Percentiles rank a stretch among this genome's conserved stretches.
Conservation (phyloP, 768 basidiomycete genomes). For the Psilocybe subaeruginosa region DNA sequence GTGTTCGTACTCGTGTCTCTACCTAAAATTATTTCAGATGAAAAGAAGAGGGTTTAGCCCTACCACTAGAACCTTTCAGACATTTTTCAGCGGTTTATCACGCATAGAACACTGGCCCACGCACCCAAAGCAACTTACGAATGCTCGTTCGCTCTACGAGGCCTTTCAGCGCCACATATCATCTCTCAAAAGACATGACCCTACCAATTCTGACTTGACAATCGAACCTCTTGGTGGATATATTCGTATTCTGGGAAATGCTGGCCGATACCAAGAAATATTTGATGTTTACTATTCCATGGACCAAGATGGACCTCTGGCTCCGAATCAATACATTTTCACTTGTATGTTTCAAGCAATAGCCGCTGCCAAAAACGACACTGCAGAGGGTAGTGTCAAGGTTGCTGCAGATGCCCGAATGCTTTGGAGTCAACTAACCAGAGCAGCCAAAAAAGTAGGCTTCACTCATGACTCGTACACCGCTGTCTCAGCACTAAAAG, state of each 20-base stretch:
- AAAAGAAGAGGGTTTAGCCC: slow-evolving; percentile 81
- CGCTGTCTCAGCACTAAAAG: slow-evolving; percentile 53
- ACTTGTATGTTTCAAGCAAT: slow-evolving; percentile 66
- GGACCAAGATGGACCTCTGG: slow-evolving; percentile 63
- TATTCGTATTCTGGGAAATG: slow-evolving; percentile 66
- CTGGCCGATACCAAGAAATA: slow-evolving; percentile 62
- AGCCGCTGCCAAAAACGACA: slow-evolving; percentile 28
- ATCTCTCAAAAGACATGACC: slow-evolving; percentile 50
- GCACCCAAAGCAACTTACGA: slow-evolving; percentile 61
- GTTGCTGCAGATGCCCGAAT: slow-evolving; percentile 69
- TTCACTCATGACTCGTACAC: slow-evolving; percentile 58
- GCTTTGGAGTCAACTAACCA: slow-evolving; percentile 70
- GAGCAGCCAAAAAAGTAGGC: slow-evolving; percentile 47
- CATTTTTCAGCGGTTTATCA: slow-evolving; percentile 67
- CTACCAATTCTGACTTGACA: slow-evolving; percentile 49
- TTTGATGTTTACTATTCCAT: slow-evolving; percentile 78
- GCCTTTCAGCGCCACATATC: slow-evolving; percentile 54
- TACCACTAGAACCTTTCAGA: slow-evolving; percentile 66
- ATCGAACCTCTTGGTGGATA: slow-evolving; percentile 59
- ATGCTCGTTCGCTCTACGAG: slow-evolving; percentile 64
- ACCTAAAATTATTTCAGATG: slow-evolving; percentile 56
- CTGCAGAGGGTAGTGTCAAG: slow-evolving; percentile 35
- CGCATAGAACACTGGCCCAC: slow-evolving; percentile 63
- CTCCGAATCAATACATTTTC: slow-evolving; percentile 63
- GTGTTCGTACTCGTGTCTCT: slow-evolving; percentile 1